Evolutionary conservation across 23 red algal genomes (phyloP).

Genomic region (Agarophyton chilense): DNA sequence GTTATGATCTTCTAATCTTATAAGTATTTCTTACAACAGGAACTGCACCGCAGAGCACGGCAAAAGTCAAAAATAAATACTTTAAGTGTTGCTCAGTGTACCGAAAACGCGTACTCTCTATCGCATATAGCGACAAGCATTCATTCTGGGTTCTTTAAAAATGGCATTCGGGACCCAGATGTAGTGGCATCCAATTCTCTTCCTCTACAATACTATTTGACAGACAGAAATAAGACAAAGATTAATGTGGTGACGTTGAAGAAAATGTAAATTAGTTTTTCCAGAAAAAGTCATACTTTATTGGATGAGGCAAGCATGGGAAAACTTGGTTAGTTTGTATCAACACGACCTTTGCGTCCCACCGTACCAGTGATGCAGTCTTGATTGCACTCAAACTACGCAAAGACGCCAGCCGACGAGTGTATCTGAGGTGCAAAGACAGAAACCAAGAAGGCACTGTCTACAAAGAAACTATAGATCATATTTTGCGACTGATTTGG

Average conservation of each 20-base stretch:
- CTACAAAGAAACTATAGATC: no score
- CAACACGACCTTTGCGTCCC: neutral
- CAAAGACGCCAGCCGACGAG: no score
- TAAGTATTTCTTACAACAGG: neutral
- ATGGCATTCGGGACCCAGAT: neutral
- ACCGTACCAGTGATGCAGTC: neutral
- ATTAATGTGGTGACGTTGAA: neutral
- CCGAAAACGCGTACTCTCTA: neutral
- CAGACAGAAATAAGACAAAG: neutral
- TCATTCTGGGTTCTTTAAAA: neutral
- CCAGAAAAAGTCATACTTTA: neutral
- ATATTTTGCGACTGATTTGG: no score
- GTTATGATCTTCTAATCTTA: slow-evolving; percentile 17
- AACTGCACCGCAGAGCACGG: neutral
- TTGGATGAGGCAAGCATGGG: neutral
- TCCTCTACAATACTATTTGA: neutral
- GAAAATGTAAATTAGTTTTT: neutral
- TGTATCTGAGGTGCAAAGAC: no score
- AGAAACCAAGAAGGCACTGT: no score
- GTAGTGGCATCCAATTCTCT: neutral
- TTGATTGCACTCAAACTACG: no score
- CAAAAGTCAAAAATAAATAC: neutral
- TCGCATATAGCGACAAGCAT: neutral
- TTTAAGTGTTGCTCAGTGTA: neutral
- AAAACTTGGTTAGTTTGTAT: neutral